These are phyloP conservation scores for Hura crepitans DNA, from an alignment of 441 rosid genomes.

Conservation along the genomic window DNA sequence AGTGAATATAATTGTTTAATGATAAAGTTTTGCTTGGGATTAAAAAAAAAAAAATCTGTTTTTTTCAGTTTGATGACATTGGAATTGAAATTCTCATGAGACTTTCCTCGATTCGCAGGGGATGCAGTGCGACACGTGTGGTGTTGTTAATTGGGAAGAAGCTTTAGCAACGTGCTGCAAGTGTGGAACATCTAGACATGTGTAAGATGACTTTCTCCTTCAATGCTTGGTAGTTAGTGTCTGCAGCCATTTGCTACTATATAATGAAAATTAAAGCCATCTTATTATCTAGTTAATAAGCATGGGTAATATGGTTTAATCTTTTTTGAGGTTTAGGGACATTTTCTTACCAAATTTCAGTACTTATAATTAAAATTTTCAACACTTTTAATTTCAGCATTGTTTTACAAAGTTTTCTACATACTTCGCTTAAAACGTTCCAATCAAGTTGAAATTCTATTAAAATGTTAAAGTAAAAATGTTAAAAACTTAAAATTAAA, in stretches of 20 bases:
- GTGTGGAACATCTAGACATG: conserved; percentile 23
- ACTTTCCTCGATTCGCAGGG: conserved; percentile 13
- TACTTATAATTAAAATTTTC: too few species aligned
- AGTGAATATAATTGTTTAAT: too few species aligned
- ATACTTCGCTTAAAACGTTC: too few species aligned
- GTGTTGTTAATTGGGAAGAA: conserved; percentile 16
- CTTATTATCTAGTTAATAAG: background rate
- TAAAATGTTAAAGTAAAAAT: too few species aligned
- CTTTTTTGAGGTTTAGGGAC: background rate
- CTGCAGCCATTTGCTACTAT: background rate
- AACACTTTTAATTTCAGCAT: too few species aligned
- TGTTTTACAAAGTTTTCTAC: too few species aligned
- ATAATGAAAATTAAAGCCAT: background rate
- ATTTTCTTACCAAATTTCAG: too few species aligned
- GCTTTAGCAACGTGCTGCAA: conserved; percentile 22
- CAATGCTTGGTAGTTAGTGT: conserved; percentile 1
- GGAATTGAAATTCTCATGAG: background rate
- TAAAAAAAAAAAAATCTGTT: too few species aligned
- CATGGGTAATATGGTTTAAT: background rate
- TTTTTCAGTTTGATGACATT: background rate
- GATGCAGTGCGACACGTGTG: conserved; percentile 27
- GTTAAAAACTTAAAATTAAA: too few species aligned
- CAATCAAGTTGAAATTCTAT: too few species aligned
- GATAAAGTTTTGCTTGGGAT: too few species aligned
- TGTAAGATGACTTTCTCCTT: conserved; percentile 22